Conservation (phyloP, 345 rosid species). For the Pseudoturritis turrita region DNA sequence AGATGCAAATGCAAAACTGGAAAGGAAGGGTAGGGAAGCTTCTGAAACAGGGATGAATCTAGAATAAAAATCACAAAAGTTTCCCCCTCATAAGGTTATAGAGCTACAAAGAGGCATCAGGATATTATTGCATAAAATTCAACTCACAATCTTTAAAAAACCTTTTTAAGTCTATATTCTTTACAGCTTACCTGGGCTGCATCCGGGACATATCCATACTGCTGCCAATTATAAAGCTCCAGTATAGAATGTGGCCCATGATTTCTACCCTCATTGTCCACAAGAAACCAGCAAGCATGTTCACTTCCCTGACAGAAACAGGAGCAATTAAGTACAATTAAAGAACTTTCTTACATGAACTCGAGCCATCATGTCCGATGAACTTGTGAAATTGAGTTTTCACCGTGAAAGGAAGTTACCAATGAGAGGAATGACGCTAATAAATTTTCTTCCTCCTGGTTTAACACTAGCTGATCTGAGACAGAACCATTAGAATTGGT, state of each 20-base stretch:
- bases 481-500: slow-evolving; percentile 20
- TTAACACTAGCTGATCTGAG: slow-evolving; percentile 32
- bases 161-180: not conserved
- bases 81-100: not conserved
- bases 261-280: slow-evolving; percentile 60
- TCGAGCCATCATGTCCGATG: slow-evolving; percentile 13
- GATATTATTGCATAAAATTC: not conserved
- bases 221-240: slow-evolving; percentile 69
- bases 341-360: not conserved
- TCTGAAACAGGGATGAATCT: slow-evolving; percentile 2
- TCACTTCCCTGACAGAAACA: slow-evolving; percentile 48
- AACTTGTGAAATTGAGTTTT: slow-evolving; percentile 7
- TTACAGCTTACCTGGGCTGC: slow-evolving; percentile 51
- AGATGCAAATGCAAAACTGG: not conserved
- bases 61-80: not conserved
- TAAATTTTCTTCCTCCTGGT: slow-evolving; percentile 26
- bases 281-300: slow-evolving; percentile 74
- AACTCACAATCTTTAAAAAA: not conserved
- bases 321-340: not conserved
- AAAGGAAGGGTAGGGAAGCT: not conserved
- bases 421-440: slow-evolving; percentile 31
- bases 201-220: slow-evolving; percentile 53
- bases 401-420: slow-evolving; percentile 42
- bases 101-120: not conserved
- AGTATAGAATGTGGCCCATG: slow-evolving; percentile 76